phyloP scores from a whole-genome alignment of 75 land plant genomes.

The Picea glauca region DNA sequence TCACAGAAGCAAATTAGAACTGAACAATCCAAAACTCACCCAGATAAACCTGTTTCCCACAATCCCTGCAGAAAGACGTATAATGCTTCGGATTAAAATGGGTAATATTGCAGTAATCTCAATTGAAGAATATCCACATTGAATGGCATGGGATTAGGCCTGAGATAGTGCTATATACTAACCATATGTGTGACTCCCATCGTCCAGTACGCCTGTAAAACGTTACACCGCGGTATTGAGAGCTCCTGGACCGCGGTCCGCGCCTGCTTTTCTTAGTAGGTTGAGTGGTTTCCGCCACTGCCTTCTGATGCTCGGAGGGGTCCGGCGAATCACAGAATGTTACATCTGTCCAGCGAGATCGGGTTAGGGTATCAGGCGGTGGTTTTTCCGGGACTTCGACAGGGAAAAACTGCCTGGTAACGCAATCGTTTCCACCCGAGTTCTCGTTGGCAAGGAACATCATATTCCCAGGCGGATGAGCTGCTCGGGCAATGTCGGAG shows the following conservation, averaged over 20 bases:
- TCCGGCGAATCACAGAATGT: neutral
- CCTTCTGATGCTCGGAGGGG: neutral
- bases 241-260: constrained; percentile 84
- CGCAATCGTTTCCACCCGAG: neutral
- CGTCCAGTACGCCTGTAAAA: constrained; percentile 91
- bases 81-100: too few species aligned
- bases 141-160: too few species aligned
- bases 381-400: neutral
- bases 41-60: constrained; percentile 81
- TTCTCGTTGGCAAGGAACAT: too few species aligned
- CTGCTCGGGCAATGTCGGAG: too few species aligned
- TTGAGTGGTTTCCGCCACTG: neutral
- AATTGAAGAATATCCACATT: too few species aligned
- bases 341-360: neutral
- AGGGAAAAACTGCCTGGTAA: constrained; percentile 10
- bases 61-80: constrained; percentile 52
- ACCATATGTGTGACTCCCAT: constrained; percentile 98
- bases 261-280: constrained; percentile 77
- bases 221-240: constrained; percentile 90
- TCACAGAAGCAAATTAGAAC: too few species aligned
- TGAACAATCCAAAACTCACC: constrained; percentile 28
- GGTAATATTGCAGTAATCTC: too few species aligned
- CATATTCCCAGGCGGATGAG: too few species aligned
- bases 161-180: neutral
- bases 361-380: too few species aligned